Conservation (phyloP, 2,329 filamentous ascomycete genomes). For the Aspergillus puulaauensis region DNA sequence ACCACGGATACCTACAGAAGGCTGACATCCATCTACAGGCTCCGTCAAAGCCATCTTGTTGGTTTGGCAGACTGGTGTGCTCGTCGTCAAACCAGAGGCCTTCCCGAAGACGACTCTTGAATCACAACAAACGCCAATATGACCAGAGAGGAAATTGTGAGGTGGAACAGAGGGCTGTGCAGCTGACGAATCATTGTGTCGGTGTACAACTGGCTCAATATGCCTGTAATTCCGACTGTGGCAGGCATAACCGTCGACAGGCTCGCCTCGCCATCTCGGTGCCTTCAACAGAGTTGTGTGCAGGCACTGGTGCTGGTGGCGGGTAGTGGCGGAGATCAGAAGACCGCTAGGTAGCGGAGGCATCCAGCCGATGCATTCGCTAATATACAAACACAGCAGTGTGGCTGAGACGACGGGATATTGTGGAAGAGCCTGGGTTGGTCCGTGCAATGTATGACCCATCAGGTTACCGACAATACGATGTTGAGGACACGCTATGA, state of each 20-base stretch:
- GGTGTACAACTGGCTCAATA: neutral
- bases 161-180: slow-evolving; percentile 1
- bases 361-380: neutral
- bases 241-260: neutral
- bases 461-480: too few relatives aligned
- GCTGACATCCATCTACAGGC: neutral
- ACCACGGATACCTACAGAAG: neutral
- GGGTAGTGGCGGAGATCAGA: neutral
- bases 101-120: too few relatives aligned
- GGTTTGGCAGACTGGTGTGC: too few relatives aligned
- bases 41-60: too few relatives aligned
- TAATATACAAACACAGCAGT: neutral
- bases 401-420: neutral
- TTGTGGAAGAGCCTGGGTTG: neutral
- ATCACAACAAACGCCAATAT: too few relatives aligned
- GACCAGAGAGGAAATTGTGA: neutral
- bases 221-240: neutral
- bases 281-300: too few relatives aligned
- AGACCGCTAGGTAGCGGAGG: neutral
- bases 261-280: too few relatives aligned
- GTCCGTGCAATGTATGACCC: too few relatives aligned
- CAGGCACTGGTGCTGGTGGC: neutral
- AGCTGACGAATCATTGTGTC: neutral
- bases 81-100: too few relatives aligned
- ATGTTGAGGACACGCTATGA: neutral